Percentiles rank a stretch among this genome's conserved stretches.
phyloP scores from a whole-genome alignment of 331 rosid species.

The Saraca asoca region DNA sequence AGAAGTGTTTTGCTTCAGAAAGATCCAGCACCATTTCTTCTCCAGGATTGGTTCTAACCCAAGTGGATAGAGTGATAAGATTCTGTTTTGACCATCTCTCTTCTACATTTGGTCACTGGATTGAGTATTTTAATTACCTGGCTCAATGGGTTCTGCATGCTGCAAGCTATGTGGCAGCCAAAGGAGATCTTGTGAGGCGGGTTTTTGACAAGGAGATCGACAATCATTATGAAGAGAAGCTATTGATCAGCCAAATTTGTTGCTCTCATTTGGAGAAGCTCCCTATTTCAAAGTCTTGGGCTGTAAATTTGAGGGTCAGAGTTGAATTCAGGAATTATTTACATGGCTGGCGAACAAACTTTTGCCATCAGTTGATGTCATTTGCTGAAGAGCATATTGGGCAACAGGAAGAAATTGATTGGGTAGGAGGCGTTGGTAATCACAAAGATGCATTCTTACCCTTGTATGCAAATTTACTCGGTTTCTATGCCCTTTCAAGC shows the following conservation, averaged over 20 bases:
- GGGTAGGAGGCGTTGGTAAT: slow-evolving; percentile 94
- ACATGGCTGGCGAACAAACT: slow-evolving; percentile 53
- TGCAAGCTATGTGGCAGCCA: slow-evolving; percentile 44
- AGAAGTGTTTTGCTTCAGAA: slow-evolving; percentile 60
- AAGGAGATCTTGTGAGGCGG: slow-evolving; percentile 81
- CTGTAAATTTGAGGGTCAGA: slow-evolving; percentile 31
- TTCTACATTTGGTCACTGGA: slow-evolving; percentile 81
- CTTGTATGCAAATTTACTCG: slow-evolving; percentile 73
- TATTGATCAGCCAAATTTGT: slow-evolving; percentile 78
- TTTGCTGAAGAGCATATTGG: slow-evolving; percentile 55
- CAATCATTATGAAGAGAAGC: slow-evolving; percentile 91
- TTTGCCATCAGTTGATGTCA: slow-evolving; percentile 59
- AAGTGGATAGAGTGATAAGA: slow-evolving; percentile 86
- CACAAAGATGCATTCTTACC: slow-evolving; percentile 96
- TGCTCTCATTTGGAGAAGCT: slow-evolving; percentile 80
- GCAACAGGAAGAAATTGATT: slow-evolving; percentile 52
- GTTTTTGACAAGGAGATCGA: slow-evolving; percentile 96
- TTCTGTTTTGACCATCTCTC: slow-evolving; percentile 79
- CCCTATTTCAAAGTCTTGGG: slow-evolving; percentile 47
- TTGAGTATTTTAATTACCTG: slow-evolving; percentile 68
- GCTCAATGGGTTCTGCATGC: slow-evolving; percentile 57
- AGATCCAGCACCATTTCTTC: slow-evolving; percentile 39
- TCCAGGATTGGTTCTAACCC: slow-evolving; percentile 58
- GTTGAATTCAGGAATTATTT: slow-evolving; percentile 51
- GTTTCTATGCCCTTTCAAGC: slow-evolving; percentile 71